phyloP scores from a whole-genome alignment of 2,329 filamentous ascomycete genomes.

The Dactylonectria estremocensis region DNA sequence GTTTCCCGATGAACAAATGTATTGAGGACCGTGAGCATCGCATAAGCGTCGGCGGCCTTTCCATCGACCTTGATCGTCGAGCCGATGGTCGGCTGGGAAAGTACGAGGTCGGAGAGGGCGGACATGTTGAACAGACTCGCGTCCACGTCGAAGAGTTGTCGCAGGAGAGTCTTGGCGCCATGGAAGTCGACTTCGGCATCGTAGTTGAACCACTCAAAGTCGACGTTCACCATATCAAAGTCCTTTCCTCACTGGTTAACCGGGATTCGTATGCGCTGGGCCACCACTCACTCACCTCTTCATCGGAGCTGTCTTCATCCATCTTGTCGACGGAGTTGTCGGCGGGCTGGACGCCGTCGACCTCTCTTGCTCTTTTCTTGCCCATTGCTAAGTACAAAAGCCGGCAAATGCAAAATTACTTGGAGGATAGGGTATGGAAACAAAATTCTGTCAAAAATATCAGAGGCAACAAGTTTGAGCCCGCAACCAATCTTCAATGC shows the following conservation, averaged over 20 bases:
- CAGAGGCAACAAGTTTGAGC: slow-evolving; percentile 23
- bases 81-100: slow-evolving; percentile 89
- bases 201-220: slow-evolving; percentile 99
- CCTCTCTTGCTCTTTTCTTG: slow-evolving; percentile 66
- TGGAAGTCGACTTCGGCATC: slow-evolving; percentile 93
- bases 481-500: slow-evolving; percentile 33
- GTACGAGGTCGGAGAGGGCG: slow-evolving; percentile 85
- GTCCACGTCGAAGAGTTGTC: slow-evolving; percentile 94
- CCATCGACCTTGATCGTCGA: slow-evolving; percentile 98
- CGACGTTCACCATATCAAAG: slow-evolving; percentile 92
- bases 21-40: slow-evolving; percentile 91
- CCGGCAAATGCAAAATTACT: not conserved
- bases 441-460: not conserved
- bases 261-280: slow-evolving; percentile 21
- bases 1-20: slow-evolving; percentile 84
- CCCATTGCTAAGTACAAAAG: slow-evolving; percentile 57
- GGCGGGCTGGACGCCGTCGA: slow-evolving; percentile 56
- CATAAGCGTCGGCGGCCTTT: slow-evolving; percentile 92
- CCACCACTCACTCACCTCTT: slow-evolving; percentile 60
- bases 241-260: slow-evolving; percentile 70
- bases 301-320: slow-evolving; percentile 67
- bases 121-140: slow-evolving; percentile 89
- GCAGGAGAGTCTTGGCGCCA: slow-evolving; percentile 89
- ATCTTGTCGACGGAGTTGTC: slow-evolving; percentile 65
- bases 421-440: slow-evolving; percentile 1